Evolutionary conservation across 495 filamentous ascomycete species (phyloP).

Genomic region (Entonaema liquescens): DNA sequence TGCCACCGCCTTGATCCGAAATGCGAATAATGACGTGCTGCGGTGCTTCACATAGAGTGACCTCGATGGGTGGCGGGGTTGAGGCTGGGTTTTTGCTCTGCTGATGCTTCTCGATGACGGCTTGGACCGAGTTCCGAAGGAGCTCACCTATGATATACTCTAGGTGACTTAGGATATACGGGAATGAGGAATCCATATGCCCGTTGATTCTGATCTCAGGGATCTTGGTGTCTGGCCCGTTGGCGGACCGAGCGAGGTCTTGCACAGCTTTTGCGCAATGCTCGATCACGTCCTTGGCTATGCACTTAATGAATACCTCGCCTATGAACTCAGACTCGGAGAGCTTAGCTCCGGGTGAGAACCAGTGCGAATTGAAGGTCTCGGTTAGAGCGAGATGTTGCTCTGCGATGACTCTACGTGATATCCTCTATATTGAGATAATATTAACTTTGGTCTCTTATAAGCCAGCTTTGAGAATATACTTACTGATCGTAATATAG

Average conservation of each 20-base stretch:
- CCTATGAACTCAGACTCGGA: constrained; percentile 88
- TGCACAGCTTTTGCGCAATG: constrained; percentile 78
- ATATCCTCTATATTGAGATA: constrained; percentile 73
- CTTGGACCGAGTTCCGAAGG: constrained; percentile 93
- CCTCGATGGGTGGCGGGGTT: constrained; percentile 82
- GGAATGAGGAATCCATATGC: constrained; percentile 88
- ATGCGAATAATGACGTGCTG: constrained; percentile 98
- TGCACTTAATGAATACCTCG: constrained; percentile 94
- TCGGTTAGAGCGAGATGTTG: constrained; percentile 97
- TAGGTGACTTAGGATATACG: constrained; percentile 93
- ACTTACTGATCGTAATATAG: constrained; percentile 84
- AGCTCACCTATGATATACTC: constrained; percentile 98
- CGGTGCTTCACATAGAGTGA: constrained; percentile 90
- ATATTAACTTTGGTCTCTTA: background rate
- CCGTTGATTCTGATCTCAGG: constrained; percentile 87
- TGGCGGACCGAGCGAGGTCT: constrained; percentile 73
- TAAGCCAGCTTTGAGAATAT: background rate
- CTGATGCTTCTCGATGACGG: constrained; percentile 75
- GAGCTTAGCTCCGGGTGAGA: constrained; percentile 82
- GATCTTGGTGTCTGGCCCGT: constrained; percentile 71
- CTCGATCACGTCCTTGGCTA: constrained; percentile 87
- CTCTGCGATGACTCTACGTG: constrained; percentile 94
- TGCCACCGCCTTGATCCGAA: constrained; percentile 93
- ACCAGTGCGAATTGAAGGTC: constrained; percentile 91
- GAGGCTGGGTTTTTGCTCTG: constrained; percentile 41